These are phyloP conservation scores for Capronia americana DNA, from an alignment of 2,329 filamentous ascomycete genomes.

Conservation along the genomic window DNA sequence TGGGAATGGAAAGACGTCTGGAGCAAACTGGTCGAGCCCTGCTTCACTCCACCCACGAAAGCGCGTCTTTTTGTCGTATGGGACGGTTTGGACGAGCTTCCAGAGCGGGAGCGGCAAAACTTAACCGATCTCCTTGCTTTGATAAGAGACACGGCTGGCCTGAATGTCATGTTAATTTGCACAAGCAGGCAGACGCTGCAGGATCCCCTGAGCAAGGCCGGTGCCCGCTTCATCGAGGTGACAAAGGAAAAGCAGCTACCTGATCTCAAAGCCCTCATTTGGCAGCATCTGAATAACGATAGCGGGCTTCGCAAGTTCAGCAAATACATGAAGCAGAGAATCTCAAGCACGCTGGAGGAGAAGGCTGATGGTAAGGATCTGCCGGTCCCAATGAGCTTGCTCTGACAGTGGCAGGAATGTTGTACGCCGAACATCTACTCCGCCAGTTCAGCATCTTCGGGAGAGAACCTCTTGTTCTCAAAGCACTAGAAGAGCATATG, in stretches of 20 bases:
- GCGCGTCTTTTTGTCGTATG: slow-evolving; percentile 8
- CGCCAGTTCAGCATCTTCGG: slow-evolving; percentile 18
- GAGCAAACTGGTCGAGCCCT: slow-evolving; percentile 8
- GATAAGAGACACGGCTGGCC: slow-evolving; percentile 2
- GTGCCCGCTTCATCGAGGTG: slow-evolving; percentile 9
- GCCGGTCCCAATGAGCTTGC: neutral
- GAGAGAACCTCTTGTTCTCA: slow-evolving; percentile 16
- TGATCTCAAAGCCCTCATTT: slow-evolving; percentile 14
- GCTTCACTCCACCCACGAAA: slow-evolving; percentile 12
- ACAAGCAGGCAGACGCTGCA: slow-evolving; percentile 8
- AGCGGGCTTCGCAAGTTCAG: slow-evolving; percentile 18
- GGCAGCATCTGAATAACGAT: slow-evolving; percentile 21
- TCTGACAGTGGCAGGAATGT: slow-evolving; percentile 13
- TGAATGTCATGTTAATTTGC: slow-evolving; percentile 13
- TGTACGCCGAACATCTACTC: slow-evolving; percentile 18
- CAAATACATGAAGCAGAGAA: slow-evolving; percentile 20
- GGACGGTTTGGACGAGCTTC: slow-evolving; percentile 17
- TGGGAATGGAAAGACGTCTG: slow-evolving; percentile 18
- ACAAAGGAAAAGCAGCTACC: slow-evolving; percentile 18
- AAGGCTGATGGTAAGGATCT: slow-evolving; percentile 14
- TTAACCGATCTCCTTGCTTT: slow-evolving; percentile 2
- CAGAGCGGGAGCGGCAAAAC: neutral
- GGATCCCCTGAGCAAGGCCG: neutral
- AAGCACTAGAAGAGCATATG: slow-evolving; percentile 8
- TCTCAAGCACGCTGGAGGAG: slow-evolving; percentile 15